Evolutionary conservation across 1,284 basidiomycete species (phyloP).

Genomic region (Cryptococcus maquisensis): DNA sequence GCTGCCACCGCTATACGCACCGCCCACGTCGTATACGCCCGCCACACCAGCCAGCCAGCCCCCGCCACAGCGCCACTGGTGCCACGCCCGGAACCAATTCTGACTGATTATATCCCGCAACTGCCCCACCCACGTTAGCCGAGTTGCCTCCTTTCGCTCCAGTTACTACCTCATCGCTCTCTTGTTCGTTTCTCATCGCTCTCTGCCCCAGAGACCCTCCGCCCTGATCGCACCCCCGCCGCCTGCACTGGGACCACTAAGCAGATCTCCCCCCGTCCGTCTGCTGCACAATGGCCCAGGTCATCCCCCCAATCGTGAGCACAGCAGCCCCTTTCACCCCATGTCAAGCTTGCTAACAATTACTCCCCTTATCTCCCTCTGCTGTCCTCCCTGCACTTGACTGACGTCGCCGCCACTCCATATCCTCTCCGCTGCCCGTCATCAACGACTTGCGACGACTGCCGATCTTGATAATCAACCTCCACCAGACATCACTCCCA

Average conservation of each 20-base stretch:
- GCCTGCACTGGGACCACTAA: neutral
- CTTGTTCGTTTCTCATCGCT: neutral
- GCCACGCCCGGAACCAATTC: too few relatives aligned
- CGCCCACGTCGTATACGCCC: too few relatives aligned
- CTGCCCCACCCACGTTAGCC: too few relatives aligned
- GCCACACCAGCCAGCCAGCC: too few relatives aligned
- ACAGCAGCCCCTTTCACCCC: neutral
- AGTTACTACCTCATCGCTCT: neutral
- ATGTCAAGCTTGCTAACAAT: neutral
- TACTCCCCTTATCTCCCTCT: neutral
- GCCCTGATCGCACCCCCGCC: neutral
- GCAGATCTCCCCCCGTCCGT: too few relatives aligned
- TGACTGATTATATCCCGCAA: too few relatives aligned
- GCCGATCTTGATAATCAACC: neutral
- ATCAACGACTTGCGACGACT: neutral
- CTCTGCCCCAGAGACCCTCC: neutral
- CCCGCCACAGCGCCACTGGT: too few relatives aligned
- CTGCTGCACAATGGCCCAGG: slow-evolving; percentile 38
- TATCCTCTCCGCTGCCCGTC: too few relatives aligned
- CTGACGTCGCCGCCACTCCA: neutral
- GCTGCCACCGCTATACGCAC: too few relatives aligned
- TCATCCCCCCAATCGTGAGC: slow-evolving; percentile 45
- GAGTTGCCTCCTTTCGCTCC: neutral
- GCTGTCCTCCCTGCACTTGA: neutral
- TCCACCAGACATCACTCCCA: slow-evolving; percentile 43